Conservation (phyloP, 176 grass and related monocot species). For the Oryza glumipatula region DNA sequence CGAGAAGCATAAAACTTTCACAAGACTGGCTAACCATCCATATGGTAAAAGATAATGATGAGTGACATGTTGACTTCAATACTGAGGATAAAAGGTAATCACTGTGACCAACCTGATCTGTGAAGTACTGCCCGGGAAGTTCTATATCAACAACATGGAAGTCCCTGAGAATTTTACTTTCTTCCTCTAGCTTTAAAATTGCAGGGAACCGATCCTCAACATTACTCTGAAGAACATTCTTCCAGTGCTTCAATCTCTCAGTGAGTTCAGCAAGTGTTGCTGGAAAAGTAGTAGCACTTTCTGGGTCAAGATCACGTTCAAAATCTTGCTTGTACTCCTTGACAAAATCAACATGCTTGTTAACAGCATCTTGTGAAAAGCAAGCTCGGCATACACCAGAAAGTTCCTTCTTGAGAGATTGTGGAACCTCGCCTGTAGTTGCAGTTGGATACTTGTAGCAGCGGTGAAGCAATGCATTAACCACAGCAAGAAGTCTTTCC, state of each 20-base stretch:
- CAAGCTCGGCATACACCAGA: slow-evolving; percentile 98
- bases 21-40: neutral
- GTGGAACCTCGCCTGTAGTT: slow-evolving; percentile 95
- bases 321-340: slow-evolving; percentile 98
- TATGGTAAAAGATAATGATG: neutral
- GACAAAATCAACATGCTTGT: slow-evolving; percentile 99
- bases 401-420: slow-evolving; percentile 93
- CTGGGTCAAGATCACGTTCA: slow-evolving; percentile 95
- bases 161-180: slow-evolving; percentile 95
- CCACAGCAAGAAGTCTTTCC: slow-evolving; percentile 94
- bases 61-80: slow-evolving; percentile 10
- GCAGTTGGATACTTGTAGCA: slow-evolving; percentile 99
- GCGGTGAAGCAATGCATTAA: slow-evolving; percentile 96
- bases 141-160: slow-evolving; percentile 97
- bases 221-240: slow-evolving; percentile 98
- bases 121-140: slow-evolving; percentile 95
- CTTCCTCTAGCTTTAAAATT: slow-evolving; percentile 94
- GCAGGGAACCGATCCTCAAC: slow-evolving; percentile 98
- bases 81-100: neutral
- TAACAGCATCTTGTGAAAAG: slow-evolving; percentile 98
- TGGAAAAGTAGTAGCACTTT: slow-evolving; percentile 92
- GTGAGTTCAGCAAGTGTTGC: slow-evolving; percentile 89
- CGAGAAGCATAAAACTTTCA: neutral
- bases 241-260: slow-evolving; percentile 97
- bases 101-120: slow-evolving; percentile 73